Conservation (phyloP, 2,329 filamentous ascomycete genomes). For the Blastomyces parvus region DNA sequence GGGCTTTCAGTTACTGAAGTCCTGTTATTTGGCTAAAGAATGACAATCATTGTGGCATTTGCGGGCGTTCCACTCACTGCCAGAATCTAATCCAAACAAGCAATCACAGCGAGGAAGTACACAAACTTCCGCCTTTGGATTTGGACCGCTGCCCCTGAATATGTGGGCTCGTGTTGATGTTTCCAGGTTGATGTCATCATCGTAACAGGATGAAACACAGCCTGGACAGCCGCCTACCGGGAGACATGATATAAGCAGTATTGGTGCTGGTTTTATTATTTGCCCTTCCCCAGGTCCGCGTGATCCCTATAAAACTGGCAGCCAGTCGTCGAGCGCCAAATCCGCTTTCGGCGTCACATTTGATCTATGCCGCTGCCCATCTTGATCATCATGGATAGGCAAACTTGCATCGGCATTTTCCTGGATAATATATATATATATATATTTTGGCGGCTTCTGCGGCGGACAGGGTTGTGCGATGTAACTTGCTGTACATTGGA, state of each 20-base stretch:
- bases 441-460: not conserved
- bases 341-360: not conserved
- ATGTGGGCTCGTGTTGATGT: not conserved
- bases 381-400: not conserved
- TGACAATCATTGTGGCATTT: not conserved
- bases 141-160: not conserved
- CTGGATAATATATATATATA: not conserved
- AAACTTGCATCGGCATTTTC: not conserved
- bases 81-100: not conserved
- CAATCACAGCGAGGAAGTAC: not conserved
- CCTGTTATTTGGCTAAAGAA: not conserved
- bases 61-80: not conserved
- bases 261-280: too few species aligned
- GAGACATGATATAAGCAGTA: not conserved
- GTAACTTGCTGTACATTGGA: not conserved
- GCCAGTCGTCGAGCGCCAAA: not conserved
- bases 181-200: not conserved
- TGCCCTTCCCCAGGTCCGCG: not conserved
- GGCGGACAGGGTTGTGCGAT: not conserved
- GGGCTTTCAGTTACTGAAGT: not conserved
- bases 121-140: not conserved
- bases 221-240: not conserved
- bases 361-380: not conserved
- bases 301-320: not conserved
- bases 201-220: not conserved